These are phyloP conservation scores for Lichtheimia hyalospora DNA, from an alignment of 371 early-diverging fungal genomes.

Conservation along the genomic window DNA sequence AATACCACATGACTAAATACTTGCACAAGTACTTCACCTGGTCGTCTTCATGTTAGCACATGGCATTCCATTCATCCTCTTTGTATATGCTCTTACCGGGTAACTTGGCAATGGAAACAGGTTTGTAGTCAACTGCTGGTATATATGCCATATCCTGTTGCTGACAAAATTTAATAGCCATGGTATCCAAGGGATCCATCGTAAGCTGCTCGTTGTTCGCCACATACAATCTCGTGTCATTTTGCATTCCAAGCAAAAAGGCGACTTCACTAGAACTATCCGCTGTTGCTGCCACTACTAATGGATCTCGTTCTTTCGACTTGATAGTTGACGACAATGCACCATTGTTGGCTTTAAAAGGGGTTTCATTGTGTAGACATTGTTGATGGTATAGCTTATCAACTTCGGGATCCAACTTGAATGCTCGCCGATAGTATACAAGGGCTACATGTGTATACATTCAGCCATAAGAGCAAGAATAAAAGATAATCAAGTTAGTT, in stretches of 20 bases:
- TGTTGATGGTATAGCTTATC: conserved; percentile 23
- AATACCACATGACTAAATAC: conserved; percentile 31
- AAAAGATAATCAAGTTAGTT: neutral
- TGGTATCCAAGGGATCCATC: conserved; percentile 5
- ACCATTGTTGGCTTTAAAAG: neutral
- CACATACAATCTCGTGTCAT: neutral
- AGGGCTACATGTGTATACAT: conserved; percentile 27
- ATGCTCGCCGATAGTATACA: conserved; percentile 33
- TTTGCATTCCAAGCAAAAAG: neutral
- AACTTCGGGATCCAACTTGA: conserved; percentile 31
- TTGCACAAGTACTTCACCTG: conserved; percentile 29
- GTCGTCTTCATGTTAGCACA: neutral
- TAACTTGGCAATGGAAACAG: conserved; percentile 15
- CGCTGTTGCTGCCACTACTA: conserved; percentile 6
- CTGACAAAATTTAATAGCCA: neutral
- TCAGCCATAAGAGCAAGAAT: neutral
- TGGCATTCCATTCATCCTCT: neutral
- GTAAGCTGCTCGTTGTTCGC: neutral
- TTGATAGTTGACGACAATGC: neutral
- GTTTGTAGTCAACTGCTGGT: conserved; percentile 18
- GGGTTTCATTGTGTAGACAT: conserved; percentile 3
- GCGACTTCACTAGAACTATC: conserved; percentile 6
- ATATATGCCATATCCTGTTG: conserved; percentile 16
- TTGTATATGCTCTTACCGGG: conserved; percentile 14
- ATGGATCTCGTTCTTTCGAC: conserved; percentile 1